Evolutionary conservation across 441 rosid species (phyloP), one percentile per base, ranked within the genome.

Genomic region (Brassica balearica): DNA sequence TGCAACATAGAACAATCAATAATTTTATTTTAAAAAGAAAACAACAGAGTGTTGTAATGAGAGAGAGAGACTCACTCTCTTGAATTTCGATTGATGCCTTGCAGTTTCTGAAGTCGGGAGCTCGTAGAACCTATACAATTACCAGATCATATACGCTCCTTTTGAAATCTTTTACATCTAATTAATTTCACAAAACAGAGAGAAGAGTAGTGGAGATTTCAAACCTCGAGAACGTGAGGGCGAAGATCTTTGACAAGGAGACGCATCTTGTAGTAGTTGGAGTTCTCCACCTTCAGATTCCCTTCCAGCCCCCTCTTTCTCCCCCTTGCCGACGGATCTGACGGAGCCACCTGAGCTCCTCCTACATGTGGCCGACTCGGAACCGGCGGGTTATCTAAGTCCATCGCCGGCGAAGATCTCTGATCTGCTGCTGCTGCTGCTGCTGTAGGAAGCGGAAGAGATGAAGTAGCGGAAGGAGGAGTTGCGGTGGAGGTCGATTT

Each of bases 211-310:
- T 11, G 14, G 19, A 53, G 8, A 48, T 15, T 17, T 5, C 5
- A n/a, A 9, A 60, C 99, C 97, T 95, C 91, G 66, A 93, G 73
- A 61, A 95, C 58, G 76, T 82, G 90, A 77, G 98, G 98, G 38
- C 96, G 97, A 68, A 93, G 87, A 71, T 89, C 97, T 67, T 82
- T 88, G 73, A 95, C 78, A 75, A 91, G 71, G 67, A 85, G 80
- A 51, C 97, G 97, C 85, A 95, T 87, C 88, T 90, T 91, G 85
- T 77, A 84, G 89, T 85, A 87, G 68, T 78, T 74, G 72, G 88
- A 81, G 19, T 87, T 87, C 66, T 86, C 88, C 29, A 86, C 20
- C 65, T 77, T 82, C 29, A 46, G 69, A 72, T 79, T 72, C 65
- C 69, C 72, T 55, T 91, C 96, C 51, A 4, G 86, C 69, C 69